These are phyloP conservation scores for Bruguiera hainesii DNA, from an alignment of 441 rosid species.

Conservation along the genomic window DNA sequence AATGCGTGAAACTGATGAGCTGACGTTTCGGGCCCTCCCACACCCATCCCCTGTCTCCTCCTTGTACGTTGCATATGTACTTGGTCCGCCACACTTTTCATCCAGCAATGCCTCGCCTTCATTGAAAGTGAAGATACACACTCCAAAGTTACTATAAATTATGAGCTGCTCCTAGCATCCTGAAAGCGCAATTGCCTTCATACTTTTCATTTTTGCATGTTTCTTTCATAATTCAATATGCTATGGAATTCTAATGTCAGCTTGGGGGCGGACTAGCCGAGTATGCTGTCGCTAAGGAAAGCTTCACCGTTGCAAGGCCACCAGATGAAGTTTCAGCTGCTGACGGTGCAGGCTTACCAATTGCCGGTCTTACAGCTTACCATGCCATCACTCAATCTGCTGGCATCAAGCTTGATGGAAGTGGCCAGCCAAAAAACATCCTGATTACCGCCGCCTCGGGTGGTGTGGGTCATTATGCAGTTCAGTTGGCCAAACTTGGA, in stretches of 20 bases:
- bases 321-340: slow-evolving; percentile 59
- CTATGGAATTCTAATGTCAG: no score
- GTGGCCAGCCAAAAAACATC: slow-evolving; percentile 41
- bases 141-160: no score
- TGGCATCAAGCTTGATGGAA: slow-evolving; percentile 56
- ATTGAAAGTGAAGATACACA: no score
- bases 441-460: slow-evolving; percentile 78
- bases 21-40: no score
- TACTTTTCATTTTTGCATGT: no score
- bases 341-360: slow-evolving; percentile 55
- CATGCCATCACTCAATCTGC: slow-evolving; percentile 48
- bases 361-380: slow-evolving; percentile 60
- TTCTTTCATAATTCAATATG: no score
- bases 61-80: neutral
- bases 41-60: no score
- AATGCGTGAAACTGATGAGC: no score
- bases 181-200: no score
- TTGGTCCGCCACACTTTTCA: no score
- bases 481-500: slow-evolving; percentile 69
- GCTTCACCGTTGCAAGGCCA: slow-evolving; percentile 51
- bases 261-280: slow-evolving; percentile 63
- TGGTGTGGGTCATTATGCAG: slow-evolving; percentile 74
- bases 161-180: no score
- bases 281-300: slow-evolving; percentile 51
- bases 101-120: no score